Evolutionary conservation across 140 eudicot species (phyloP).

Genomic region (Bidens hawaiensis): DNA sequence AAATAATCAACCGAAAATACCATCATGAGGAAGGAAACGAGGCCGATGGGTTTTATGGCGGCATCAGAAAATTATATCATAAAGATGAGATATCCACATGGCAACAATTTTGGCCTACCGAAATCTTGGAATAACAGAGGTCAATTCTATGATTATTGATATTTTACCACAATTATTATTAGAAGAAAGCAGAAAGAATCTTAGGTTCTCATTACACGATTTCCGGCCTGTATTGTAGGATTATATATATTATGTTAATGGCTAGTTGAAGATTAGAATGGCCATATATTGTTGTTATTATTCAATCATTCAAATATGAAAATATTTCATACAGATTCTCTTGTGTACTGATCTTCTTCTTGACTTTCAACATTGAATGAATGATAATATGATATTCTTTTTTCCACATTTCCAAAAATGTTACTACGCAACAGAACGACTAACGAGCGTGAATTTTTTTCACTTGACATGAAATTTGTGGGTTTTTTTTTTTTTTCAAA

Average conservation of each 20-base stretch:
- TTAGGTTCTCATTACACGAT: conserved; percentile 4
- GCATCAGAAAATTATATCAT: conserved; percentile 57
- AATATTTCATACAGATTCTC: conserved; percentile 4
- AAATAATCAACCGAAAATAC: conserved; percentile 49
- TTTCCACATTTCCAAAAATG: neutral
- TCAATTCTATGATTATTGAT: conserved; percentile 10
- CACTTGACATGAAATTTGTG: neutral
- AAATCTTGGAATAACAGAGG: conserved; percentile 53
- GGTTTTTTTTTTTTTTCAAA: neutral
- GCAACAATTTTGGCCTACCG: conserved; percentile 76
- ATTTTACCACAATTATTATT: conserved; percentile 9
- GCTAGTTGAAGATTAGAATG: conserved; percentile 18
- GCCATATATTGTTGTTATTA: conserved; percentile 16
- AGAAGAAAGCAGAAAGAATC: conserved; percentile 17
- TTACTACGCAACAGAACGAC: neutral
- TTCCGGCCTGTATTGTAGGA: neutral
- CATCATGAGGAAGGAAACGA: conserved; percentile 88
- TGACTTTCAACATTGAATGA: conserved; percentile 6
- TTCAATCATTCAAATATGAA: conserved; percentile 22
- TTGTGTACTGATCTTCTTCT: conserved; percentile 23
- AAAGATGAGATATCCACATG: conserved; percentile 56
- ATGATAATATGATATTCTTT: conserved; percentile 17
- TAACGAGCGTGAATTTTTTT: neutral
- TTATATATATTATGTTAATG: conserved; percentile 20
- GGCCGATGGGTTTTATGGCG: conserved; percentile 85